Evolutionary conservation across 2,329 filamentous ascomycete species (phyloP), one percentile per base, ranked within the genome.

Genomic region (Cladosporium oxysporum): DNA sequence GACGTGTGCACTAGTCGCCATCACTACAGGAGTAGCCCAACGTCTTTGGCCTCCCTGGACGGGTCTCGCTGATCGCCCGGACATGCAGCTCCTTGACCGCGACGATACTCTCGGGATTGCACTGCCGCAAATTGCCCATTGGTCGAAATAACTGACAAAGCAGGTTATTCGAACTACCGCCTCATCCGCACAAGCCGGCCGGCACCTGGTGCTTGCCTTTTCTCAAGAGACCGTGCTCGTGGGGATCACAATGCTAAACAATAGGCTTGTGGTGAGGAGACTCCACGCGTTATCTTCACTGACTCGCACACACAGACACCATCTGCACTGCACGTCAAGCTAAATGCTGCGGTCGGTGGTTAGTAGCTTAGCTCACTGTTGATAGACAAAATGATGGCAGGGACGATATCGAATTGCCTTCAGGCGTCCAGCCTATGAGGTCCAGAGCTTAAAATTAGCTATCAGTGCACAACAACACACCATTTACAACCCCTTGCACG

Each of bases 41-140:
- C 55, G 55, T 58, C 31, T 37, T 41, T 33, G 29, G 23, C 6
- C 21, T 58, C 29, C 31, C n/a, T 58, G 55, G 55, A 41, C 31
- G 55, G n/a, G 21, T 33, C 55, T 58, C 55, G 55, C 55, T 28
- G 55, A 58, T 37, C 33, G 14, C 23, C 55, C 55, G 55, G 55
- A 33, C 28, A 33, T n/a, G 52, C 8, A n/a, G 11, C 53, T 58
- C 21, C 31, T 28, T 12, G 31, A 28, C 55, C 8, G n/a, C 12
- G 41, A 21, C 8, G 18, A 47, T 47, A 47, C n/a, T 23, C 11
- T 47, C 41, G n/a, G 41, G n/a, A 21, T 21, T 21, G 21, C 41
- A 47, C 8, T 47, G n/a, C 41, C 41, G 41, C 10, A 21, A 21
- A 47, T 12, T 23, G n/a, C 41, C n/a, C 3, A 47, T 47, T 47